A percentile compares a stretch with the other conserved stretches of the same genome.
These are phyloP conservation scores for Chenopodium quinoa DNA, from an alignment of 148 eudicot genomes.

Conservation along the genomic window DNA sequence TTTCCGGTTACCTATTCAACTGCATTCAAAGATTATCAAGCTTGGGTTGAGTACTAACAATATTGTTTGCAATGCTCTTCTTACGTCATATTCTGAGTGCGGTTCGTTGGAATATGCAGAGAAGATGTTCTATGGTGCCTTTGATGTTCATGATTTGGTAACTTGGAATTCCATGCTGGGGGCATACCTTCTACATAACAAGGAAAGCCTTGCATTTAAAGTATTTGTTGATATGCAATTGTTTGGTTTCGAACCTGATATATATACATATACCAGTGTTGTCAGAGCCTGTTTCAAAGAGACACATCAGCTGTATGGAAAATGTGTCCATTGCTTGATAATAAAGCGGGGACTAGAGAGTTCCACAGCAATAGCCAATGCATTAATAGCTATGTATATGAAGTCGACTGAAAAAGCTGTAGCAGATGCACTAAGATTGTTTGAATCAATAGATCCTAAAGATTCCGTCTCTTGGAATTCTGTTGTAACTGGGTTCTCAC, in stretches of 20 bases:
- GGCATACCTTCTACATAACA: conserved; percentile 1
- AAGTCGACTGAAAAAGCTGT: conserved; percentile 36
- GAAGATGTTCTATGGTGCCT: conserved; percentile 41
- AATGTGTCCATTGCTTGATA: conserved; percentile 58
- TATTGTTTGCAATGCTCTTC: conserved; percentile 55
- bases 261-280: conserved; percentile 64
- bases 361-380: conserved; percentile 55
- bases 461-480: conserved; percentile 83
- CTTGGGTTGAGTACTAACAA: conserved; percentile 50
- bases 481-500: conserved; percentile 64
- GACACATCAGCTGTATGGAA: conserved; percentile 38
- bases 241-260: conserved; percentile 54
- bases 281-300: conserved; percentile 62
- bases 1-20: conserved; percentile 40
- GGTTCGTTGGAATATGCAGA: conserved; percentile 52
- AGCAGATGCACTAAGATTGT: conserved; percentile 61
- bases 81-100: conserved; percentile 62
- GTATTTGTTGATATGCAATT: conserved; percentile 57
- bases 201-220: conserved; percentile 35
- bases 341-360: conserved; percentile 59
- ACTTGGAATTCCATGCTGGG: conserved; percentile 83
- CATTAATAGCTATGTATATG: conserved; percentile 69
- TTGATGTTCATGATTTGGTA: conserved; percentile 46
- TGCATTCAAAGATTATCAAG: conserved; percentile 58
- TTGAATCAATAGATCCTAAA: conserved; percentile 44